A percentile compares a stretch with the other conserved stretches of the same genome.
Evolutionary conservation across 768 basidiomycete species (phyloP).

Genomic region (Mycena olivaceomarginata): DNA sequence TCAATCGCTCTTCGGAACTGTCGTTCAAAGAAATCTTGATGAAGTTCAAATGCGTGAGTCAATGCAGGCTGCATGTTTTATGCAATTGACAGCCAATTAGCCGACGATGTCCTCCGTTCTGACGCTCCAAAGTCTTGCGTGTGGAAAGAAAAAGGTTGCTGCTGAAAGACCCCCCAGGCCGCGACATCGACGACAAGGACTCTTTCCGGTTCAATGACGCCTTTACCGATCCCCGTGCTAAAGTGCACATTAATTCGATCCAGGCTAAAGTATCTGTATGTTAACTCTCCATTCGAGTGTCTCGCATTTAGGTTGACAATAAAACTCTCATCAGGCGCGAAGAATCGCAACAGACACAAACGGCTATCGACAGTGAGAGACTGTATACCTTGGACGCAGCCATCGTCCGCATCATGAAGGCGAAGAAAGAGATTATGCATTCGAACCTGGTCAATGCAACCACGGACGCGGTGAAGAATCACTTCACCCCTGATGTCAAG

Average conservation of each 20-base stretch:
- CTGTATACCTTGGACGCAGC: constrained; percentile 93
- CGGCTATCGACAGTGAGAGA: constrained; percentile 91
- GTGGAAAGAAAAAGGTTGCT: constrained; percentile 95
- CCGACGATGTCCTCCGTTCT: constrained; percentile 83
- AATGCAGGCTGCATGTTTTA: constrained; percentile 1
- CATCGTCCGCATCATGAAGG: constrained; percentile 98
- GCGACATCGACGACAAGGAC: constrained; percentile 86
- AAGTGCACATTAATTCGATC: constrained; percentile 96
- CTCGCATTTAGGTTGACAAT: constrained; percentile 9
- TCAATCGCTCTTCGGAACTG: constrained; percentile 82
- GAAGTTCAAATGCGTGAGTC: constrained; percentile 84
- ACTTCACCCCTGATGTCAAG: constrained; percentile 90
- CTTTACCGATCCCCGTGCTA: constrained; percentile 86
- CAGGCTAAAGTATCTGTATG: constrained; percentile 94
- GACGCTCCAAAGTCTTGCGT: constrained; percentile 94
- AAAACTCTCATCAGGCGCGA: constrained; percentile 74
- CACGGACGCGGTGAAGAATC: constrained; percentile 90
- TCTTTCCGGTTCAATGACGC: constrained; percentile 88
- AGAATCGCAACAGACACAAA: constrained; percentile 89
- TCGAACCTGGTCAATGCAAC: constrained; percentile 89
- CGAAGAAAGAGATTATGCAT: constrained; percentile 88
- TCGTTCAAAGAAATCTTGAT: constrained; percentile 79
- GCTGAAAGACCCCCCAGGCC: constrained; percentile 85
- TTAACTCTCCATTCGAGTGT: background rate
- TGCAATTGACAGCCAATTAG: constrained; percentile 61